Percentiles rank a stretch among this genome's conserved stretches.
These are phyloP conservation scores for Colletotrichum cordylinicola DNA, from an alignment of 2,329 filamentous ascomycete genomes.

Conservation along the genomic window DNA sequence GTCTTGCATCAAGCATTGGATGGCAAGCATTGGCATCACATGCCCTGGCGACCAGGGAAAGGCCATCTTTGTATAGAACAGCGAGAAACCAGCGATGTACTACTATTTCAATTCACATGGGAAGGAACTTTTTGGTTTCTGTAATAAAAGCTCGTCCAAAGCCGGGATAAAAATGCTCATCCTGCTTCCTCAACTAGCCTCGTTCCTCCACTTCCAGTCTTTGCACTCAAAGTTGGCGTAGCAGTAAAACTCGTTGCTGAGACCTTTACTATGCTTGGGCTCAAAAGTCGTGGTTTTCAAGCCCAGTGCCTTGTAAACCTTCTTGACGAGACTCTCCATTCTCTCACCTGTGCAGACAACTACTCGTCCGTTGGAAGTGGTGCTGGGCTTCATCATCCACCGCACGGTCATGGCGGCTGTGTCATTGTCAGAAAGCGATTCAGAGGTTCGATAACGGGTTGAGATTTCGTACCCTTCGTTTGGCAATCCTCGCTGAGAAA, in stretches of 20 bases:
- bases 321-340: constrained; percentile 69
- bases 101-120: not conserved
- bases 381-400: constrained; percentile 65
- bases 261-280: constrained; percentile 70
- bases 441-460: not conserved
- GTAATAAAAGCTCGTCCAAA: not conserved
- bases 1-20: constrained; percentile 6
- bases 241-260: constrained; percentile 83
- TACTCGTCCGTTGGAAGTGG: constrained; percentile 40
- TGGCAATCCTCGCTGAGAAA: constrained; percentile 84
- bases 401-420: constrained; percentile 74
- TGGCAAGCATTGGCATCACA: not conserved
- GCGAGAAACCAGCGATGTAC: constrained; percentile 9
- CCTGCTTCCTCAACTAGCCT: constrained; percentile 15
- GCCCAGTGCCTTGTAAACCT: constrained; percentile 70
- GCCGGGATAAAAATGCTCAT: not conserved
- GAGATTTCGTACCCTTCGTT: constrained; percentile 65
- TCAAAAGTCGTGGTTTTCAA: constrained; percentile 71
- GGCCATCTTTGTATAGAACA: constrained; percentile 10
- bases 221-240: constrained; percentile 79
- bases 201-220: constrained; percentile 48
- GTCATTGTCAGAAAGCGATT: not conserved
- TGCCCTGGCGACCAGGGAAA: not conserved
- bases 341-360: constrained; percentile 81
- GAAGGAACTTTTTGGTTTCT: not conserved